A percentile compares a stretch with the other conserved stretches of the same genome.
These are phyloP conservation scores for Amphibolis antarctica DNA, from an alignment of 106 monocot genomes.

Conservation along the genomic window DNA sequence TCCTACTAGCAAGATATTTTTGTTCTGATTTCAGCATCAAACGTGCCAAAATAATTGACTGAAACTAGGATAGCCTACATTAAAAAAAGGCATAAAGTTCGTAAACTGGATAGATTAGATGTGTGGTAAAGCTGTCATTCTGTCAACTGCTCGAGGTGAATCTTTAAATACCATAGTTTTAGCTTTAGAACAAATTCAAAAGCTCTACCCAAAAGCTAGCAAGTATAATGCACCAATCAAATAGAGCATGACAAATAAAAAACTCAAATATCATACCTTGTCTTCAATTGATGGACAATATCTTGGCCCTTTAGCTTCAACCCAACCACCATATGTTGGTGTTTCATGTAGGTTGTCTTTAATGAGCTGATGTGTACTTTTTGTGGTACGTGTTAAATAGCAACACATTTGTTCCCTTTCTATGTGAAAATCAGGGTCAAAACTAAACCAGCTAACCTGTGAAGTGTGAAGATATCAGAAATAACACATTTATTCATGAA, in stretches of 20 bases:
- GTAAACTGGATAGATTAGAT: too few species aligned
- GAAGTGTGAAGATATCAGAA: not conserved
- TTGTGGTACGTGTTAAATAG: conserved; percentile 92
- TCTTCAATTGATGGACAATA: conserved; percentile 99
- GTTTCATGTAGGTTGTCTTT: conserved; percentile 91
- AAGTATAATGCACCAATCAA: not conserved
- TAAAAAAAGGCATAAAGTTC: too few species aligned
- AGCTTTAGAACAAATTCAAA: too few species aligned
- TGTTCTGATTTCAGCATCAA: too few species aligned
- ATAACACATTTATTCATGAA: not conserved
- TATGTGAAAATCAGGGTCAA: conserved; percentile 83
- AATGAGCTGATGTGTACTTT: conserved; percentile 82
- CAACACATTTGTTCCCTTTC: conserved; percentile 99
- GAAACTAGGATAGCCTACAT: too few species aligned
- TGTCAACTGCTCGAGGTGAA: too few species aligned
- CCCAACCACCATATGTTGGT: conserved; percentile 99
- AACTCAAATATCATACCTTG: conserved; percentile 42
- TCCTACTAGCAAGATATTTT: too few species aligned
- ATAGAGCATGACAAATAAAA: not conserved
- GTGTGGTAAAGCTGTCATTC: too few species aligned
- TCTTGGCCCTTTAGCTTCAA: conserved; percentile 96
- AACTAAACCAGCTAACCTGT: conserved; percentile 97
- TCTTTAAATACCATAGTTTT: too few species aligned
- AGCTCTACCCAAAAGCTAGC: too few species aligned
- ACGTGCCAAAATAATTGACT: too few species aligned